Evolutionary conservation across 371 early-diverging fungal species (phyloP).

Genomic region (Rhizopus delemar): DNA sequence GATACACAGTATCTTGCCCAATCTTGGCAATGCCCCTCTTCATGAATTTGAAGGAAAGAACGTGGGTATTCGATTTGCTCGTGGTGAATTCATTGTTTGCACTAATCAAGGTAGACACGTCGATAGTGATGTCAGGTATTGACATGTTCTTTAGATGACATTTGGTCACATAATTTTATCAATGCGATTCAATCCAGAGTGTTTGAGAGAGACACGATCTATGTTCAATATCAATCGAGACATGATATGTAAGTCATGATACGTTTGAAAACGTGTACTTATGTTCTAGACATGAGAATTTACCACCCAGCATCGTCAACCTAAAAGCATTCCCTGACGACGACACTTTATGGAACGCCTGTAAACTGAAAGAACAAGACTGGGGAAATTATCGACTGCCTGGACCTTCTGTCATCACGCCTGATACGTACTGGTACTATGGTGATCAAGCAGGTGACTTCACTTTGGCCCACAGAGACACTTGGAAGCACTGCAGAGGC

Average conservation of each 20-base stretch:
- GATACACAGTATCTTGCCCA: slow-evolving; percentile 40
- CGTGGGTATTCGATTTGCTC: slow-evolving; percentile 49
- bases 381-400: slow-evolving; percentile 42
- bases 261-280: too few species aligned
- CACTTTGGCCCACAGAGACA: slow-evolving; percentile 50
- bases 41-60: slow-evolving; percentile 55
- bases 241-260: slow-evolving; percentile 43
- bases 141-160: slow-evolving; percentile 32
- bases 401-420: slow-evolving; percentile 21
- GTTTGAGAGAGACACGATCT: slow-evolving; percentile 39
- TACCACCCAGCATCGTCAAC: slow-evolving; percentile 45
- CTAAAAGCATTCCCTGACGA: slow-evolving; percentile 40
- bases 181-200: slow-evolving; percentile 48
- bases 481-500: slow-evolving; percentile 42
- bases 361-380: slow-evolving; percentile 31
- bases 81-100: slow-evolving; percentile 46
- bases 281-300: slow-evolving; percentile 34
- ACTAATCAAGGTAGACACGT: slow-evolving; percentile 46
- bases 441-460: slow-evolving; percentile 51
- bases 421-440: slow-evolving; percentile 30
- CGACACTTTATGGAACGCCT: slow-evolving; percentile 39
- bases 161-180: slow-evolving; percentile 51
- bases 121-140: background rate
- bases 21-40: slow-evolving; percentile 41
- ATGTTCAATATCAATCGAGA: slow-evolving; percentile 40